phyloP scores from a whole-genome alignment of 2,329 filamentous ascomycete genomes.

The Fusarium sp. region DNA sequence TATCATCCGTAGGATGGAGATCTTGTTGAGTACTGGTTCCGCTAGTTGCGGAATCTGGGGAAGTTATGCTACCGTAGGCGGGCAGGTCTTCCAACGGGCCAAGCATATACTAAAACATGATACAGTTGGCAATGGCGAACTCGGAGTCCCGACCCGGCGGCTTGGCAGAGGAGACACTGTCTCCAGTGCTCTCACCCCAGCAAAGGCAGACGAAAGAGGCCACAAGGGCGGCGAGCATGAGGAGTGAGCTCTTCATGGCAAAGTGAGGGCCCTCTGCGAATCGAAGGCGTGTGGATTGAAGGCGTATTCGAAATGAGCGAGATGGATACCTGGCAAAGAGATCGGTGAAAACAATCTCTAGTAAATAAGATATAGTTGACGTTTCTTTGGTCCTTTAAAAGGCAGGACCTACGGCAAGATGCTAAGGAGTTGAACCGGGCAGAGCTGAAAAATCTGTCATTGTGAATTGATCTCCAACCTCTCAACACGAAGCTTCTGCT shows the following conservation, averaged over 20 bases:
- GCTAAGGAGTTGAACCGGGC: too few species aligned
- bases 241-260: too few species aligned
- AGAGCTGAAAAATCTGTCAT: not conserved
- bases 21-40: not conserved
- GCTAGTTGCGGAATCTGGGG: too few species aligned
- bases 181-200: not conserved
- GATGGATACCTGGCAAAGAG: not conserved
- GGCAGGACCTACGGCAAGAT: too few species aligned
- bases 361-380: too few species aligned
- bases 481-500: too few species aligned
- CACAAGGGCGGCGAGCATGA: too few species aligned
- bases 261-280: too few species aligned
- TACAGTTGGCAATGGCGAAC: accelerated
- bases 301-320: not conserved
- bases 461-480: not conserved
- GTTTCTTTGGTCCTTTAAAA: too few species aligned
- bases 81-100: not conserved
- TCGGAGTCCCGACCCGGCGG: not conserved
- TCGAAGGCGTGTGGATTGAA: too few species aligned
- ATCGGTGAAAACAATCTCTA: too few species aligned
- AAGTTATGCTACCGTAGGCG: too few species aligned
- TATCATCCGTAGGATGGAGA: not conserved
- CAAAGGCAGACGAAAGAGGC: not conserved
- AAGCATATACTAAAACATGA: not conserved
- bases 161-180: not conserved